Conservation (phyloP, 148 eudicot species). For the Rhododendron simsii region DNA sequence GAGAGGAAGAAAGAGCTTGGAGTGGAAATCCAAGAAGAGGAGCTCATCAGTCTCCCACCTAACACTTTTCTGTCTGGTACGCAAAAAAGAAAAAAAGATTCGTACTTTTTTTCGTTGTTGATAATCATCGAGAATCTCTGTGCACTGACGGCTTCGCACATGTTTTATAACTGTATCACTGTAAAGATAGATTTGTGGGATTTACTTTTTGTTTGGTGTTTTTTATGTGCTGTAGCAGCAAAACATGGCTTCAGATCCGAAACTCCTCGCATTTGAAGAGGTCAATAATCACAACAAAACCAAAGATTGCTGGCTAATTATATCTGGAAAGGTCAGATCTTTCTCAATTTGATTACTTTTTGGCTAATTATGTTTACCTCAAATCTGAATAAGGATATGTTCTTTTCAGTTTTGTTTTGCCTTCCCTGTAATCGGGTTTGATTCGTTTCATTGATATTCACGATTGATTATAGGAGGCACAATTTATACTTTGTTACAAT, state of each 20-base stretch:
- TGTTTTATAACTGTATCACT: not conserved
- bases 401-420: not conserved
- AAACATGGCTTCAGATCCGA: conserved; percentile 41
- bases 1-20: not conserved
- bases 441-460: not conserved
- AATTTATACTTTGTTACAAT: not conserved
- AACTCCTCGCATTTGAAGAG: conserved; percentile 36
- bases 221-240: conserved; percentile 18
- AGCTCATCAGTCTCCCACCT: not conserved
- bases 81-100: not conserved
- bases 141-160: not conserved
- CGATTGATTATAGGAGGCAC: not conserved
- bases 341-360: not conserved
- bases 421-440: not conserved
- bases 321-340: conserved; percentile 42
- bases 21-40: not conserved
- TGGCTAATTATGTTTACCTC: not conserved
- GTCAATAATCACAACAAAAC: conserved; percentile 41
- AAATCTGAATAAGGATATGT: not conserved
- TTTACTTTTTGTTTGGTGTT: not conserved
- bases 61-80: not conserved
- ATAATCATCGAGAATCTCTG: not conserved
- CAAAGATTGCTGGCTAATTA: conserved; percentile 52
- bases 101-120: not conserved
- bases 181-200: not conserved